Conservation (phyloP, 345 rosid species). For the Iberis pinnata region DNA sequence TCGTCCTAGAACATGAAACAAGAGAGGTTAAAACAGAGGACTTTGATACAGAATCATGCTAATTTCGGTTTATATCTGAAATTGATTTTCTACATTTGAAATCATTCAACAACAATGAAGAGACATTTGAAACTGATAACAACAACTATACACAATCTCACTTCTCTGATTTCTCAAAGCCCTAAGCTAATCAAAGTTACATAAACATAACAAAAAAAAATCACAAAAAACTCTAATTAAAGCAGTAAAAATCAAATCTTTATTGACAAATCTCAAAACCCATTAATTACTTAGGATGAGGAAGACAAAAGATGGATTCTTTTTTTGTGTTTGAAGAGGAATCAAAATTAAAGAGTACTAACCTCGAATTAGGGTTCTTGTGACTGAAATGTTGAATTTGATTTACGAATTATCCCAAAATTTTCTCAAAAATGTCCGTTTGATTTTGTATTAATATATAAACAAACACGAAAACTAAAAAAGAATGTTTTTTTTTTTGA, state of each 20-base stretch:
- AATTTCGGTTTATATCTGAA: not conserved
- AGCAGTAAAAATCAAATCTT: conserved; percentile 18
- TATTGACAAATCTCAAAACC: conserved; percentile 7
- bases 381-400: conserved; percentile 1
- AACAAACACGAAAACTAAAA: conserved; percentile 3
- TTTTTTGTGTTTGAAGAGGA: not conserved
- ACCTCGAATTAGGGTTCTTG: conserved; percentile 30
- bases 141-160: no score
- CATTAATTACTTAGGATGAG: not conserved
- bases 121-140: no score
- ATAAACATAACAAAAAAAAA: not conserved
- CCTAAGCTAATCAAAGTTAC: conserved; percentile 13
- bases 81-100: not conserved
- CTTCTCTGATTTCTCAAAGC: no score
- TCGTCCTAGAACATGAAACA: conserved; percentile 3
- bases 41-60: not conserved
- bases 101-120: not conserved
- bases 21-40: conserved; percentile 1
- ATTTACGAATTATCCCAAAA: not conserved
- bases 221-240: not conserved
- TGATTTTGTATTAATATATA: not conserved
- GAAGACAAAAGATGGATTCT: not conserved
- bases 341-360: not conserved
- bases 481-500: conserved; percentile 23
- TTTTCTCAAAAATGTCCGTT: not conserved